phyloP scores from a whole-genome alignment of 345 rosid species.

The Abelmoschus esculentus region DNA sequence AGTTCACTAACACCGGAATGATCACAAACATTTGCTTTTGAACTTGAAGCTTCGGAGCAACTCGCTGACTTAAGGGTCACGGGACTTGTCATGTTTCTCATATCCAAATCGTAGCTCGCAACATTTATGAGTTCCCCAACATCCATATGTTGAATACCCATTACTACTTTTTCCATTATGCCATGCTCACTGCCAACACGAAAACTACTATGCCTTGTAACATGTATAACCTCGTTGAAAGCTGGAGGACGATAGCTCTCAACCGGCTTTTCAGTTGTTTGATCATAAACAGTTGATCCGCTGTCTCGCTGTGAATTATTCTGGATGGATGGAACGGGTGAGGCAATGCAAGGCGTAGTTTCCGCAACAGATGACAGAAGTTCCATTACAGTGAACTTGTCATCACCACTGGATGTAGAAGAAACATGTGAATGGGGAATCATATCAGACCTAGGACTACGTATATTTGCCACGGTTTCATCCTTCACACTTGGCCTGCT shows the following conservation, averaged over 20 bases:
- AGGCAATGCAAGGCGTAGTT: conserved; percentile 24
- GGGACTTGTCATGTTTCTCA: conserved; percentile 29
- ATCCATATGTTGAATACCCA: conserved; percentile 61
- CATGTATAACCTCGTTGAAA: conserved; percentile 81
- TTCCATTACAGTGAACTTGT: conserved; percentile 66
- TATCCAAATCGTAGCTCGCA: conserved; percentile 64
- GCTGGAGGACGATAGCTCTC: conserved; percentile 48
- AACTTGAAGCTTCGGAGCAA: conserved; percentile 33
- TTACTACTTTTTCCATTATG: conserved; percentile 69
- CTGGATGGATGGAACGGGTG: conserved; percentile 27
- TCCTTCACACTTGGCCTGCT: conserved; percentile 7
- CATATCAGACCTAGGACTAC: conserved; percentile 24
- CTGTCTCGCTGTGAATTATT: conserved; percentile 39
- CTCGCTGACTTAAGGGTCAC: conserved; percentile 30
- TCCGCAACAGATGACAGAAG: conserved; percentile 43
- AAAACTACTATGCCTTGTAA: conserved; percentile 57
- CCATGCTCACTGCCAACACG: not conserved
- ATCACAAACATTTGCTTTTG: conserved; percentile 37
- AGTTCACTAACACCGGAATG: conserved; percentile 34
- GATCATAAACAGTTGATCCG: conserved; percentile 29
- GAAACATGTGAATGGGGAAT: conserved; percentile 24
- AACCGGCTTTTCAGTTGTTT: conserved; percentile 33
- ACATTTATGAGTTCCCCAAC: conserved; percentile 74
- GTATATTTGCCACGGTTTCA: conserved; percentile 19
- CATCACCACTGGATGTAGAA: conserved; percentile 43